Evolutionary conservation across 2,329 filamentous ascomycete genomes (phyloP), one percentile per base, ranked within the genome.

Genomic region (Nannizziopsis barbatae): DNA sequence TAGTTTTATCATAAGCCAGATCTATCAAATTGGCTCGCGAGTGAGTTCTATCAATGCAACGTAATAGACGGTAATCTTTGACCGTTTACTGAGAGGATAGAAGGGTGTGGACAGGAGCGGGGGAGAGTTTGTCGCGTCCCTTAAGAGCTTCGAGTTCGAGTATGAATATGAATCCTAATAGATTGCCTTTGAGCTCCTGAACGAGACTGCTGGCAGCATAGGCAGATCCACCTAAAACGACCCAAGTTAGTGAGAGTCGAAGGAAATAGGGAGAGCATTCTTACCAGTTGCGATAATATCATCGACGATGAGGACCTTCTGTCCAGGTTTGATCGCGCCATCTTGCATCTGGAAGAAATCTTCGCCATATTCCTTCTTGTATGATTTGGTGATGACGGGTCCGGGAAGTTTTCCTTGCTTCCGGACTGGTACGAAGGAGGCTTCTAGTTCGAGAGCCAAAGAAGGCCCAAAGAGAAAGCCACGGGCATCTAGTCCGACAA

Each of bases 261-360:
- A 14, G 14, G 15, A 31, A 39, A 35, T 35, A 39, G 18, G 20
- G 33, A 32, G 18, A 36, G 43, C 40, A 42, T 35, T 50, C 83
- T 67, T 75, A 95, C 90, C 90, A 56, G 92, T 98, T 50, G 92
- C 92, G 71, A 98, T 96, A 63, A 98, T 94, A 66, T 98, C 92
- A 68, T 98, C 92, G 30, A 98, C 88, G 56, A 98, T 77, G 53
- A 98, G 73, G 50, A 95, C 90, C 67, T 83, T 89, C 72, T 95
- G 86, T 32, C 89, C 89, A 45, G 79, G 75, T 71, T 84, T 82
- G 61, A 98, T 82, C 39, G 83, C 83, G 67, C 84, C 88, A 57
- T 77, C 73, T 74, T 98, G 92, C 74, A 98, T 93, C 76, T 96
- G 86, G 73, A 98, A 96, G 65, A 83, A 83, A 67, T 98, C 92